Base-by-base conservation (phyloP, 1,284 basidiomycete species). In the Ustilago sp. region DNA sequence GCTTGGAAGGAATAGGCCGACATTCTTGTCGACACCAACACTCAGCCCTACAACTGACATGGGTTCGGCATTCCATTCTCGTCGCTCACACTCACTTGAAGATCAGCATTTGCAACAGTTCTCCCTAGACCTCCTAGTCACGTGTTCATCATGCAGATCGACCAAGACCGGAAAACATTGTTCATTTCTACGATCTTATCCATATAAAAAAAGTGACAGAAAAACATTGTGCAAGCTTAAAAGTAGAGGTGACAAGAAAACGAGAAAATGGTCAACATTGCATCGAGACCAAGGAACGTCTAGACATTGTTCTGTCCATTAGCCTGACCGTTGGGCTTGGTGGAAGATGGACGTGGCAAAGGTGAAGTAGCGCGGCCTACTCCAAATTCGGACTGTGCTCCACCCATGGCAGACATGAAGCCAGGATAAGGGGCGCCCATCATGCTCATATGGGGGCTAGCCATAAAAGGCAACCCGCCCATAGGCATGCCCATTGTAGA, bases 391-490 rank as follows among this genome's bases (percentile, higher is more conserved):
- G 72, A 75, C 31, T 55, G 54, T 5, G 56, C 41, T 17, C 62
- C 67, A 13, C 63, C 68, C 63, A 68, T 59, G 8, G 48, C 68
- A 36, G 72, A 60, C 75, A 77, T 75, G 58, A 69, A 74, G 12
- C 63, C 75, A 12, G 70, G 67, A n/a, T 47, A 66, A 41, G 79
- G 72, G n/a, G 65, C 52, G 12, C 75, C 73, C 63, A 80, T 76
- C 80, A 81, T 81, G 63, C 68, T 75, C 80, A 81, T 80, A 53
- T 70, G 71, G 11, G 77, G 75, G 55, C 61, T 73, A 1, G 69
- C 41, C 69, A 77, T 69, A 50, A 77, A 77, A 15, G 66, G 69
- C 79, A 80, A 75, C 12, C 71, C 52, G n/a, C 64, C 70, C 61
- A 69, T 63, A 9, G 74, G 64, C 77, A 79, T 77, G 23, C 70